Conservation (phyloP, 495 filamentous ascomycete species). For the Trichoderma virens region DNA sequence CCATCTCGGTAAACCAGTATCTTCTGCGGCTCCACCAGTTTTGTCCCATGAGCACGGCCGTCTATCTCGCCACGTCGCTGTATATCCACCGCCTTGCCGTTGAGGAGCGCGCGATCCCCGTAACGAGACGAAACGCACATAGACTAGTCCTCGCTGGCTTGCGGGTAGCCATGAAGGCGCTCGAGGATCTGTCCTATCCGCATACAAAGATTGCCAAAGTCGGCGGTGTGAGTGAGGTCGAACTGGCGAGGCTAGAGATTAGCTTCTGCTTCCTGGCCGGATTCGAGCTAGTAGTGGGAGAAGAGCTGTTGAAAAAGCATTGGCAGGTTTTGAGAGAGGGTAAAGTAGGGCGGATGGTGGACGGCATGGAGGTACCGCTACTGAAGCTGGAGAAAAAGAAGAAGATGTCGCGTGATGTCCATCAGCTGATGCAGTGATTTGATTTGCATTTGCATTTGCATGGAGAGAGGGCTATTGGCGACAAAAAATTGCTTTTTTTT, state of each 20-base stretch:
- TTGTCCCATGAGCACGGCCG: slow-evolving; percentile 93
- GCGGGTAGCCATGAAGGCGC: slow-evolving; percentile 81
- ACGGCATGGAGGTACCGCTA: slow-evolving; percentile 26
- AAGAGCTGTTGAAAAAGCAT: slow-evolving; percentile 51
- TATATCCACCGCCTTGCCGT: slow-evolving; percentile 80
- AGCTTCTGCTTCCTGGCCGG: slow-evolving; percentile 81
- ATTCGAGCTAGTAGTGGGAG: slow-evolving; percentile 69
- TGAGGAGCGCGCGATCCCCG: slow-evolving; percentile 60
- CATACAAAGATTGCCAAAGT: slow-evolving; percentile 80
- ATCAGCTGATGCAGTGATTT: neutral
- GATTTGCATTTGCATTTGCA: neutral
- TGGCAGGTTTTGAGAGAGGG: slow-evolving; percentile 40
- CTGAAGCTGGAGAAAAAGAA: slow-evolving; percentile 25
- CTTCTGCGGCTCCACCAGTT: slow-evolving; percentile 76
- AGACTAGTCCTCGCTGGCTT: slow-evolving; percentile 78
- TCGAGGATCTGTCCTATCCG: slow-evolving; percentile 82
- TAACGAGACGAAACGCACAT: slow-evolving; percentile 79
- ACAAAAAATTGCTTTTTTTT: neutral
- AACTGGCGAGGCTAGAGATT: slow-evolving; percentile 79
- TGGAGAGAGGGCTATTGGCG: neutral
- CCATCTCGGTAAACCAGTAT: slow-evolving; percentile 77
- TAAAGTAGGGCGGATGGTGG: slow-evolving; percentile 16
- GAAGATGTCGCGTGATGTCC: neutral
- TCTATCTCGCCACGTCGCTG: slow-evolving; percentile 86
- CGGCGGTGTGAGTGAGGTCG: slow-evolving; percentile 73